phyloP scores from a whole-genome alignment of 2,329 filamentous ascomycete genomes.

The Cordyceps cicadae region DNA sequence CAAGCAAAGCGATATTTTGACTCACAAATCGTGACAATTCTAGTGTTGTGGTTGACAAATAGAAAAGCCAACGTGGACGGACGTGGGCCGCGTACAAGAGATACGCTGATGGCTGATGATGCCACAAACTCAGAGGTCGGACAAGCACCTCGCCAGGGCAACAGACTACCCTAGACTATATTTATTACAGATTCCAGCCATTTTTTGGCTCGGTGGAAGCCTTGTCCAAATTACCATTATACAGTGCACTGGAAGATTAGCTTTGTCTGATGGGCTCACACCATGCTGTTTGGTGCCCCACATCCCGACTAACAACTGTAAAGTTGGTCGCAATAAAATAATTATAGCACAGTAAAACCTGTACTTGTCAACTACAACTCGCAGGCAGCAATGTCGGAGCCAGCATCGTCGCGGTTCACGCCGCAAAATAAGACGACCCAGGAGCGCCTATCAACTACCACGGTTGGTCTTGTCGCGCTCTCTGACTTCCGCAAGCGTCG shows the following conservation, averaged over 20 bases:
- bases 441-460: conserved; percentile 75
- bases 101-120: conserved; percentile 60
- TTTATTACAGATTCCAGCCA: background rate
- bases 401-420: conserved; percentile 54
- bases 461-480: conserved; percentile 82
- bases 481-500: conserved; percentile 94
- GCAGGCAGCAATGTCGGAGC: conserved; percentile 31
- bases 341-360: background rate
- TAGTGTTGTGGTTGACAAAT: no score
- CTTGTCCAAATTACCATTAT: no score
- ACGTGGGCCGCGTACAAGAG: conserved; percentile 60
- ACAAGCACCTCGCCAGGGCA: conserved; percentile 54
- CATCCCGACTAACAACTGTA: background rate
- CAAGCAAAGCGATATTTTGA: no score
- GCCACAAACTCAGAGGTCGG: conserved; percentile 53
- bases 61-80: no score
- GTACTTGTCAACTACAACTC: background rate
- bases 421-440: conserved; percentile 68
- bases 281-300: background rate
- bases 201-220: no score
- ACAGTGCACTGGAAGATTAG: no score
- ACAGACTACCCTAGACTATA: conserved; percentile 44
- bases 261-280: no score
- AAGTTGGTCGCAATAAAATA: background rate
- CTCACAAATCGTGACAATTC: no score